A percentile compares a stretch with the other conserved stretches of the same genome.
Evolutionary conservation across 306 rosid genomes (phyloP).

Genomic region (Senna tora): DNA sequence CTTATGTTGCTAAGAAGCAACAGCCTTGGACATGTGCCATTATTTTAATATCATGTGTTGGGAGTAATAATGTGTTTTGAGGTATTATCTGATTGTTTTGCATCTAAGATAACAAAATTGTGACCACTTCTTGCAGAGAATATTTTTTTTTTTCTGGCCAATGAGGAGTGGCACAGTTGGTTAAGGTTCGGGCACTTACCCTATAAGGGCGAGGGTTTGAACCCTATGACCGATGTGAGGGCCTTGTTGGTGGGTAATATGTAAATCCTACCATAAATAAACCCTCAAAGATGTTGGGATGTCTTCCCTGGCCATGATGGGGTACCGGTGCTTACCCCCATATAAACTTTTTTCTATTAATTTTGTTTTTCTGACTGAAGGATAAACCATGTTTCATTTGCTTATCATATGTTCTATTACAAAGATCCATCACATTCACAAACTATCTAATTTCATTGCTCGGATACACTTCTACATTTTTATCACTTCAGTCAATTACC

Average conservation of each 20-base stretch:
- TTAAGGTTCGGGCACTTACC: no score
- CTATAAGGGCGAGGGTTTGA: no score
- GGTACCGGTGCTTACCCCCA: no score
- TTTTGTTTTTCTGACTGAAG: neutral
- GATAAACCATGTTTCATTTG: neutral
- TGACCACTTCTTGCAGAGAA: neutral
- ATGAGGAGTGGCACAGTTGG: no score
- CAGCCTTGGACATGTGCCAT: neutral
- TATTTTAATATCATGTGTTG: slow-evolving; percentile 9
- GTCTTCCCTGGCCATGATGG: no score
- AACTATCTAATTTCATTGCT: slow-evolving; percentile 17
- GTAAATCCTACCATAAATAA: no score
- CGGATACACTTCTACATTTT: slow-evolving; percentile 2
- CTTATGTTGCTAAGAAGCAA: neutral
- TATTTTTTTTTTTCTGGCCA: no score
- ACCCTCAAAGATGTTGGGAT: no score
- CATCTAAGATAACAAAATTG: neutral
- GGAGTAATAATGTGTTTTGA: neutral
- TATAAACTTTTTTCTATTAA: no score
- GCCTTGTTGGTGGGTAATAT: no score
- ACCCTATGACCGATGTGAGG: no score
- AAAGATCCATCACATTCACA: slow-evolving; percentile 6
- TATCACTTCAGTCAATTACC: slow-evolving; percentile 25
- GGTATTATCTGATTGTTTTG: neutral
- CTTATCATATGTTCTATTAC: slow-evolving; percentile 9